Evolutionary conservation across 495 filamentous ascomycete species (phyloP), one percentile per base, ranked within the genome.

Genomic region (Penicillium soppii): DNA sequence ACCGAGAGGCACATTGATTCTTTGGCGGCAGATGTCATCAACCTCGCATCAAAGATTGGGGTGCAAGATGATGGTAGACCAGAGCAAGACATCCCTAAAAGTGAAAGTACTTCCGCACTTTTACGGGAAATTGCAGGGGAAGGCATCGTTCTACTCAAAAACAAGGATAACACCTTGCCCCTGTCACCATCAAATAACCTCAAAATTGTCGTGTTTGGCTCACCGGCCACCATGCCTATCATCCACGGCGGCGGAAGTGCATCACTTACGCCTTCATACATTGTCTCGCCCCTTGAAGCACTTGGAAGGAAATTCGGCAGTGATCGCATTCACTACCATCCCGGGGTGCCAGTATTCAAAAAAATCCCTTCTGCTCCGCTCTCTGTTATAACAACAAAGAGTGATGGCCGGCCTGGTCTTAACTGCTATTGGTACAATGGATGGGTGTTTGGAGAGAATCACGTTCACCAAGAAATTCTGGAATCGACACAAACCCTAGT

Each of bases 91-190:
- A n/a, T n/a, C n/a, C n/a, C n/a, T n/a, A n/a, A n/a, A n/a, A n/a
- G n/a, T n/a, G n/a, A n/a, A n/a, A n/a, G n/a, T n/a, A n/a, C n/a
- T n/a, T n/a, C n/a, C n/a, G n/a, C n/a, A n/a, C n/a, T n/a, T n/a
- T n/a, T n/a, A n/a, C n/a, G n/a, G n/a, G n/a, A n/a, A n/a, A n/a
- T n/a, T n/a, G n/a, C n/a, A n/a, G n/a, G n/a, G n/a, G n/a, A n/a
- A n/a, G 48, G 48, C 8, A 51, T 51, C 6, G 39, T 51, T n/a
- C 27, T 51, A 25, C 39, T 51, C 3, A 51, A 51, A 42, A 51
- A 43, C 15, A 21, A 51, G 8, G 25, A 20, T 13, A 43, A 43
- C 7, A 7, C 20, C 16, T 27, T 51, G 8, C 48, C 48, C 35
- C 7, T 51, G 17, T 27, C 19, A 13, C 7, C 43, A 13, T 27